These are phyloP conservation scores for Calophaca sinica DNA, from an alignment of 306 rosid genomes.

Conservation along the genomic window DNA sequence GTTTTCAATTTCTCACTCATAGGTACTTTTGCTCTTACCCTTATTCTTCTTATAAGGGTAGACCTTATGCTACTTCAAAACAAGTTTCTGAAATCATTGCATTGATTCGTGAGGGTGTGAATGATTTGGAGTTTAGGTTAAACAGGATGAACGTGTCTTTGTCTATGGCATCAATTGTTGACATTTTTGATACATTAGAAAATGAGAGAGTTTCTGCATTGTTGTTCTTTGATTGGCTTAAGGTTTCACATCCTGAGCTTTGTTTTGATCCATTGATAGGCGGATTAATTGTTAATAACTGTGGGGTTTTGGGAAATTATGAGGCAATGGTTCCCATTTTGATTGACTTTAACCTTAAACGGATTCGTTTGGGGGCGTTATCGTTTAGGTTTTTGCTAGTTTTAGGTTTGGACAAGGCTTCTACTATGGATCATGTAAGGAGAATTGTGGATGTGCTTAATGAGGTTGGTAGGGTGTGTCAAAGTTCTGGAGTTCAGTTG, in stretches of 20 bases:
- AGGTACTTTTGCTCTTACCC: constrained; percentile 48
- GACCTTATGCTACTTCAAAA: constrained; percentile 38
- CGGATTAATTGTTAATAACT: constrained; percentile 65
- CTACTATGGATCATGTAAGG: constrained; percentile 45
- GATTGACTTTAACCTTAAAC: constrained; percentile 46
- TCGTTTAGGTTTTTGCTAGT: constrained; percentile 69
- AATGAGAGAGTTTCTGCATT: constrained; percentile 57
- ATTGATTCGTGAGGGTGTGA: constrained; percentile 52
- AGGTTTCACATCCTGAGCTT: constrained; percentile 43
- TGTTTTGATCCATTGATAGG: constrained; percentile 54
- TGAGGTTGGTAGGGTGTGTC: constrained; percentile 68
- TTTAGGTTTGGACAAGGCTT: constrained; percentile 46
- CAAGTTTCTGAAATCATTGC: constrained; percentile 58
- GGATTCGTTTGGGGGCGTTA: constrained; percentile 42
- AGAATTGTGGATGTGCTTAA: constrained; percentile 57
- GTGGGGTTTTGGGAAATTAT: constrained; percentile 66
- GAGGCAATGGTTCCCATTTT: constrained; percentile 61
- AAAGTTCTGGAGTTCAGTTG: constrained; percentile 59
- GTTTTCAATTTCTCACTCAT: not conserved
- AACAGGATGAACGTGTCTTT: constrained; percentile 54
- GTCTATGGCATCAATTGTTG: constrained; percentile 42
- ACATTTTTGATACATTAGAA: constrained; percentile 55
- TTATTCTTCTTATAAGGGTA: constrained; percentile 36
- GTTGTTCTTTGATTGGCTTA: constrained; percentile 69
- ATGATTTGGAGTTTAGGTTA: constrained; percentile 60